These are phyloP conservation scores for Phaffia rhodozyma DNA, from an alignment of 1,284 basidiomycete genomes.

Conservation along the genomic window DNA sequence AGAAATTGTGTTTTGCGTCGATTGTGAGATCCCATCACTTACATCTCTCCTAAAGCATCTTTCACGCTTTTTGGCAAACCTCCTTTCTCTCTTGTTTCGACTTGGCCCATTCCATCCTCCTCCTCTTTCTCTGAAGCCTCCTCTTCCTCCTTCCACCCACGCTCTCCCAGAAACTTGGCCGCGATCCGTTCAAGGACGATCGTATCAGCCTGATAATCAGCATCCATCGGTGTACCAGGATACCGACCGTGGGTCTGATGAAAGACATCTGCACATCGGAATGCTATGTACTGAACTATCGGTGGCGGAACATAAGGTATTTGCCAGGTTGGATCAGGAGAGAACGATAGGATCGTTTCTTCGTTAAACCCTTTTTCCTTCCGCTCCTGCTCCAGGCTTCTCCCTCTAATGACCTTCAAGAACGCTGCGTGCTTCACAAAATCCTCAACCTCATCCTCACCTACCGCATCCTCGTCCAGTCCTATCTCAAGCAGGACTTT, in stretches of 20 bases:
- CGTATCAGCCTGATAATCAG: conserved; percentile 32
- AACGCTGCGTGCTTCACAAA: conserved; percentile 89
- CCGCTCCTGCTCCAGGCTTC: conserved; percentile 50
- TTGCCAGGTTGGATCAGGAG: conserved; percentile 12
- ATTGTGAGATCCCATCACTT: conserved; percentile 29
- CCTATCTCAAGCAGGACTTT: conserved; percentile 27
- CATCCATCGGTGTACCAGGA: conserved; percentile 36
- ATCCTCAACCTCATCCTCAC: conserved; percentile 47
- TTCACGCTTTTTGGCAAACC: conserved; percentile 45
- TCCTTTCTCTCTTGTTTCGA: not conserved
- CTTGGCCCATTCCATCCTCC: conserved; percentile 20
- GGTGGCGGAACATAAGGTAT: conserved; percentile 13
- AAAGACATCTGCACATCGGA: conserved; percentile 38
- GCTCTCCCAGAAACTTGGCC: conserved; percentile 18
- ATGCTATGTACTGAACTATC: conserved; percentile 33
- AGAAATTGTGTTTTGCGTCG: not conserved
- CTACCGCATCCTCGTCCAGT: conserved; percentile 37
- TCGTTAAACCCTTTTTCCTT: conserved; percentile 34
- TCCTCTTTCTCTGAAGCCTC: conserved; percentile 23
- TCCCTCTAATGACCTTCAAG: conserved; percentile 62
- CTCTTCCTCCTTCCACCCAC: not conserved
- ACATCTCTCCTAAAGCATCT: conserved; percentile 68
- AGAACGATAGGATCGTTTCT: conserved; percentile 36
- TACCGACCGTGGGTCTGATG: conserved; percentile 32
- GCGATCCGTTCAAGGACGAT: conserved; percentile 26